These are phyloP conservation scores for Pseudocercospora pini-densiflorae DNA, from an alignment of 2,329 filamentous ascomycete genomes.

Conservation along the genomic window DNA sequence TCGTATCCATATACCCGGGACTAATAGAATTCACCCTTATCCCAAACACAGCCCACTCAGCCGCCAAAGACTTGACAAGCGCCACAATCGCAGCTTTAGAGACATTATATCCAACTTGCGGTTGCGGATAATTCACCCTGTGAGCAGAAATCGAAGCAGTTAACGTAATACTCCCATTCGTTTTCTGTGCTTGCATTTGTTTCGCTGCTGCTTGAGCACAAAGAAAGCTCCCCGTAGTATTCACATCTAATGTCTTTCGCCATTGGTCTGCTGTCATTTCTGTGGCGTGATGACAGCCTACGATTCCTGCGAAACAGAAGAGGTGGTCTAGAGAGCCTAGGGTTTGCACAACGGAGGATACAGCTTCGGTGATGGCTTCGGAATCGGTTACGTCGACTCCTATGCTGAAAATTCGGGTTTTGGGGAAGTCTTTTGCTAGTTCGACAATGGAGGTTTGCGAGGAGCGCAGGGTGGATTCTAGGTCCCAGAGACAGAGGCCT, in stretches of 20 bases:
- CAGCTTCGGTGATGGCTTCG: slow-evolving; percentile 50
- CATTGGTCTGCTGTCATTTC: slow-evolving; percentile 64
- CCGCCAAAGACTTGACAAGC: slow-evolving; percentile 68
- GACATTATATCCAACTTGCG: slow-evolving; percentile 73
- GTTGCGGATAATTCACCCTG: slow-evolving; percentile 72
- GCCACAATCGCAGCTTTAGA: slow-evolving; percentile 70
- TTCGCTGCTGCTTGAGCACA: slow-evolving; percentile 67
- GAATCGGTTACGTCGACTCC: slow-evolving; percentile 65
- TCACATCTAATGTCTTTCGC: slow-evolving; percentile 70
- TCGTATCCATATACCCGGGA: slow-evolving; percentile 79
- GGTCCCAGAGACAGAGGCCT: slow-evolving; percentile 65
- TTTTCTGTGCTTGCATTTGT: slow-evolving; percentile 58
- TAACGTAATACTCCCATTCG: slow-evolving; percentile 67
- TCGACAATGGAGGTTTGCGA: slow-evolving; percentile 49
- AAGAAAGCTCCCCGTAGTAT: slow-evolving; percentile 72
- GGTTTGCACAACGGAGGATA: slow-evolving; percentile 45
- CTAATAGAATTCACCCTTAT: slow-evolving; percentile 73
- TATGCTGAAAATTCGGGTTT: slow-evolving; percentile 54
- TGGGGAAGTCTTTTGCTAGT: slow-evolving; percentile 61
- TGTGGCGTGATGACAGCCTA: slow-evolving; percentile 64
- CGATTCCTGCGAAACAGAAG: slow-evolving; percentile 71
- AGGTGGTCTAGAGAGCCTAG: slow-evolving; percentile 62
- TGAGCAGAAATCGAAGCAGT: slow-evolving; percentile 72
- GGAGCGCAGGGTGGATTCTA: slow-evolving; percentile 50
- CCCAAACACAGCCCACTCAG: slow-evolving; percentile 73